Evolutionary conservation across 1,284 basidiomycete genomes (phyloP).

Genomic region (Fomitopsis schrenkii): DNA sequence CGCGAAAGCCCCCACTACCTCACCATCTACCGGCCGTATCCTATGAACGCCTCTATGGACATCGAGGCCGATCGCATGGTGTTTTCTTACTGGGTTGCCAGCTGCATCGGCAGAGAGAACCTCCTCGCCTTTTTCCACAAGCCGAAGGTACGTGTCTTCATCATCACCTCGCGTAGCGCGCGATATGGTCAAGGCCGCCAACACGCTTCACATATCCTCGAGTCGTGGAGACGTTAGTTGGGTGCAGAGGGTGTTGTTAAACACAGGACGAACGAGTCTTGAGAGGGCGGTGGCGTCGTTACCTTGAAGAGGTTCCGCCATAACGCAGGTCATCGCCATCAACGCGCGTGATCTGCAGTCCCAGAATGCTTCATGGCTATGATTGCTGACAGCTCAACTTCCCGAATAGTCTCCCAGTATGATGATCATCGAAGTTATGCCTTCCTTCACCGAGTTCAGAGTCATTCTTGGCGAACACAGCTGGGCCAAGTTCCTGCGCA

Average conservation of each 20-base stretch:
- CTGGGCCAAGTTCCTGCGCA: slow-evolving; percentile 52
- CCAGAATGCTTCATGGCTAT: not conserved
- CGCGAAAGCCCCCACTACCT: slow-evolving; percentile 57
- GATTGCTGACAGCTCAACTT: not conserved
- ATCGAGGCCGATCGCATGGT: slow-evolving; percentile 41
- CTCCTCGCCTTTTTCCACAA: slow-evolving; percentile 58
- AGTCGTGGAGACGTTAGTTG: no score
- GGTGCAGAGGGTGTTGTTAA: no score
- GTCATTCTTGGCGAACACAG: slow-evolving; percentile 59
- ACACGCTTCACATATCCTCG: no score
- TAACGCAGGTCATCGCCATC: not conserved
- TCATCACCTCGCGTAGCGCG: not conserved
- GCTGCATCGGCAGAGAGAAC: slow-evolving; percentile 41
- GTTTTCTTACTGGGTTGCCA: slow-evolving; percentile 63
- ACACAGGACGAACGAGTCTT: no score
- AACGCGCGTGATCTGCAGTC: not conserved
- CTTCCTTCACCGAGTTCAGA: slow-evolving; percentile 33
- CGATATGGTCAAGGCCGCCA: not conserved
- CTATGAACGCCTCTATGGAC: slow-evolving; percentile 50
- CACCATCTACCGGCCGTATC: slow-evolving; percentile 60
- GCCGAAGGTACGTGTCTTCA: slow-evolving; percentile 45
- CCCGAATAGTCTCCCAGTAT: slow-evolving; percentile 53
- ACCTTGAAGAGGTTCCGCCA: not conserved
- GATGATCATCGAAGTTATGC: slow-evolving; percentile 58
- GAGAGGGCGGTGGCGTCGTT: no score